phyloP scores from a whole-genome alignment of 2,329 filamentous ascomycete species.

The Claviceps sp. region DNA sequence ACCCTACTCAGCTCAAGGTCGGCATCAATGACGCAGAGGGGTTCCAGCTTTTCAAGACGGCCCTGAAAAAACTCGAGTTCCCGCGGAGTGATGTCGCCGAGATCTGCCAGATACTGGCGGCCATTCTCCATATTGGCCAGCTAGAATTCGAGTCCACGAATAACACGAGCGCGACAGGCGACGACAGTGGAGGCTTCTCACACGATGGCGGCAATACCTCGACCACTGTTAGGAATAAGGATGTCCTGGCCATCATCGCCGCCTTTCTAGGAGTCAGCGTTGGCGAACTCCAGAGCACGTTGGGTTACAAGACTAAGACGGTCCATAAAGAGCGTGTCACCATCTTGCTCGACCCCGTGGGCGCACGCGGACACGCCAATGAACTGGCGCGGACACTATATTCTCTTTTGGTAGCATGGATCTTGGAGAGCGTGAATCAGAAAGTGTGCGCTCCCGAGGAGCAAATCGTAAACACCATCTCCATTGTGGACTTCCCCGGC shows the following conservation, averaged over 20 bases:
- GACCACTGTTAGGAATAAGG: constrained; percentile 87
- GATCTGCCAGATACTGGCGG: constrained; percentile 87
- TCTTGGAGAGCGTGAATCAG: constrained; percentile 88
- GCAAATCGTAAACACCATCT: constrained; percentile 81
- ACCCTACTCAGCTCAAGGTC: constrained; percentile 92
- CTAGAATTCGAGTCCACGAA: constrained; percentile 80
- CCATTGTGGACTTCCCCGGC: constrained; percentile 90
- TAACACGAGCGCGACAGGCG: constrained; percentile 63
- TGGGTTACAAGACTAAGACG: constrained; percentile 95
- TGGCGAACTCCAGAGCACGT: constrained; percentile 68
- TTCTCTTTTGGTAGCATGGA: constrained; percentile 82
- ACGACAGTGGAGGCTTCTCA: constrained; percentile 92
- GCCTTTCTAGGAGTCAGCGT: constrained; percentile 86
- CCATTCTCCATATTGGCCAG: constrained; percentile 94
- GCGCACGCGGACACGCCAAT: constrained; percentile 82
- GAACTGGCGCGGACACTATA: constrained; percentile 89
- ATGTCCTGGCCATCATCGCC: constrained; percentile 70
- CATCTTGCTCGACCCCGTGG: constrained; percentile 87
- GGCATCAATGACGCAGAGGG: constrained; percentile 93
- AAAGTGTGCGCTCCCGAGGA: constrained; percentile 79
- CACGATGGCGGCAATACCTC: constrained; percentile 81
- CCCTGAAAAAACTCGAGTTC: constrained; percentile 86
- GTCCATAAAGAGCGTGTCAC: constrained; percentile 95
- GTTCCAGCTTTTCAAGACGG: constrained; percentile 96
- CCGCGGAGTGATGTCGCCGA: constrained; percentile 87